phyloP scores from a whole-genome alignment of 2,329 filamentous ascomycete genomes.

The Ascochyta fabae region DNA sequence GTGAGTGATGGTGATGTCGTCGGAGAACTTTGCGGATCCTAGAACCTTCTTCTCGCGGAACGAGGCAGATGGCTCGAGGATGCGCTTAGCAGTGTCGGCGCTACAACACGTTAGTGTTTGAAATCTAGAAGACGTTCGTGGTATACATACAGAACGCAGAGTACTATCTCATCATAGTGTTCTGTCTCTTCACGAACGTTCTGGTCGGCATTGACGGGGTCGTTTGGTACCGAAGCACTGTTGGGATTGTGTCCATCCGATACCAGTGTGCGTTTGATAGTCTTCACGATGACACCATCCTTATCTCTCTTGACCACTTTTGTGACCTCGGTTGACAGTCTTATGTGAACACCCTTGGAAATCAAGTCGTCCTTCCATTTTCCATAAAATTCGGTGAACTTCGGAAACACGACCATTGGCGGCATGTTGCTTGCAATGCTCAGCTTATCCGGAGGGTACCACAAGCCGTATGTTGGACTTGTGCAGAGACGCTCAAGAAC shows the following conservation, averaged over 20 bases:
- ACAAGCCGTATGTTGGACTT: conserved; percentile 65
- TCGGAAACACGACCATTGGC: conserved; percentile 68
- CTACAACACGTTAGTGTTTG: conserved; percentile 25
- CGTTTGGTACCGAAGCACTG: conserved; percentile 52
- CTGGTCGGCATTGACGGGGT: conserved; percentile 49
- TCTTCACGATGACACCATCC: conserved; percentile 58
- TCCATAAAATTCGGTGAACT: conserved; percentile 66
- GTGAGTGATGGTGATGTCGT: conserved; percentile 76
- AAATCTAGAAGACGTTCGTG: no score
- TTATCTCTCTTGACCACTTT: conserved; percentile 59
- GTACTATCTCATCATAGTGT: conserved; percentile 69
- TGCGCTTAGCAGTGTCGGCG: conserved; percentile 63
- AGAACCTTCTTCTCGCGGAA: conserved; percentile 71
- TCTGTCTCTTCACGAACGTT: conserved; percentile 54
- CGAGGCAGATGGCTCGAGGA: conserved; percentile 64
- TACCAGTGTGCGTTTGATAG: conserved; percentile 52
- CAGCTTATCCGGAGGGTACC: conserved; percentile 59
- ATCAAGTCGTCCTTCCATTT: conserved; percentile 62
- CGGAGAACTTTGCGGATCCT: conserved; percentile 71
- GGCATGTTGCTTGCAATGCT: conserved; percentile 59
- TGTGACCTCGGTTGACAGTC: conserved; percentile 64
- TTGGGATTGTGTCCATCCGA: conserved; percentile 55
- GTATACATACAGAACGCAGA: conserved; percentile 61
- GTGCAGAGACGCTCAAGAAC: conserved; percentile 64
- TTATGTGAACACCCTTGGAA: conserved; percentile 62